phyloP scores from a whole-genome alignment of 202 grass and related monocot species.

The Dendrocalamus latiflorus region DNA sequence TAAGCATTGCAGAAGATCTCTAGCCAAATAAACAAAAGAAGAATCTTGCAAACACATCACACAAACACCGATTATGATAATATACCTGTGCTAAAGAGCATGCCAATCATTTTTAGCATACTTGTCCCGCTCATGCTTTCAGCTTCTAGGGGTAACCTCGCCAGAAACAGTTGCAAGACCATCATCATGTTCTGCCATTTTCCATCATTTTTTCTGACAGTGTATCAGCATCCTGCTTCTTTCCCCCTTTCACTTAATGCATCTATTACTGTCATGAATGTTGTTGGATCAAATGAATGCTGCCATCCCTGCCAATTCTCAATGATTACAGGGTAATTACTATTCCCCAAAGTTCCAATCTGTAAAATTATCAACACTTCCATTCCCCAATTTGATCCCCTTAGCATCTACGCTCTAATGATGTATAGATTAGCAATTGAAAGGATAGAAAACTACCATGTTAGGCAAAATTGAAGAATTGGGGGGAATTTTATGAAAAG shows the following conservation, averaged over 20 bases:
- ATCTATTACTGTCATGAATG: constrained; percentile 82
- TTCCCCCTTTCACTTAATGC: constrained; percentile 67
- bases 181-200: constrained; percentile 46
- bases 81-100: constrained; percentile 80
- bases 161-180: constrained; percentile 24
- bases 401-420: too few species aligned
- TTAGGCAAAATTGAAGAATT: too few species aligned
- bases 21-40: constrained; percentile 28
- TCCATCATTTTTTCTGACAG: constrained; percentile 85
- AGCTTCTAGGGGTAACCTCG: constrained; percentile 13
- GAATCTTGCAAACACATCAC: constrained; percentile 15
- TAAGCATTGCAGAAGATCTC: constrained; percentile 2
- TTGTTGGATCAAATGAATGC: neutral
- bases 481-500: too few species aligned
- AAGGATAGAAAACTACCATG: too few species aligned
- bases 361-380: too few species aligned
- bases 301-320: neutral
- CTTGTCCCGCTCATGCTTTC: constrained; percentile 33
- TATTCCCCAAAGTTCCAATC: too few species aligned
- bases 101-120: constrained; percentile 61
- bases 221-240: constrained; percentile 68
- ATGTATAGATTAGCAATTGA: too few species aligned
- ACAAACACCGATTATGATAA: neutral
- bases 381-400: too few species aligned
- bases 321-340: too few species aligned